These are phyloP conservation scores for Macroventuria anomochaeta DNA, from an alignment of 2,329 filamentous ascomycete genomes.

Conservation along the genomic window DNA sequence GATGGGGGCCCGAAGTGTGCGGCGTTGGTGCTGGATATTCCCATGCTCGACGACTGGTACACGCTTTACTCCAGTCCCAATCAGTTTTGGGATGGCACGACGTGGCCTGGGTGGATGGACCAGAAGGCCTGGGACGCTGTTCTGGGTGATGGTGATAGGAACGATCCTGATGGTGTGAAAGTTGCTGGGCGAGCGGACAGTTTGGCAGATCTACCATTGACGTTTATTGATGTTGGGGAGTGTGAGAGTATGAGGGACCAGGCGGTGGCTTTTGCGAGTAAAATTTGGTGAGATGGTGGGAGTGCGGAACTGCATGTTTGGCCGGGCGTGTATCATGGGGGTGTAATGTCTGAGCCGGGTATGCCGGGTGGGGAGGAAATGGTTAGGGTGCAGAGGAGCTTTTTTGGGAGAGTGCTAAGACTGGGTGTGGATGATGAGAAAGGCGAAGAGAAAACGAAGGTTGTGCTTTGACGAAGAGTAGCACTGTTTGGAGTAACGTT, in stretches of 20 bases:
- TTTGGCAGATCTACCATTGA: conserved; percentile 47
- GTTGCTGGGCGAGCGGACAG: conserved; percentile 49
- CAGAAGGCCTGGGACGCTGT: conserved; percentile 52
- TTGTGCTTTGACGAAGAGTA: background rate
- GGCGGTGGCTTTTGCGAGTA: conserved; percentile 50
- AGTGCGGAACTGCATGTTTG: conserved; percentile 54
- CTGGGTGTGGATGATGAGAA: background rate
- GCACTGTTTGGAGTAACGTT: too few relatives aligned
- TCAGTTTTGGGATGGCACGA: conserved; percentile 41
- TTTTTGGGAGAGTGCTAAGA: conserved; percentile 1
- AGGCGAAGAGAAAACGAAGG: background rate
- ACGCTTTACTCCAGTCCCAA: conserved; percentile 42
- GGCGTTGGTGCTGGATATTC: conserved; percentile 55
- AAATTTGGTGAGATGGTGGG: conserved; percentile 52
- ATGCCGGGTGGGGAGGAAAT: background rate
- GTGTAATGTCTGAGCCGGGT: conserved; percentile 5
- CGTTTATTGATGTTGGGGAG: conserved; percentile 55
- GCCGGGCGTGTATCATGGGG: conserved; percentile 39
- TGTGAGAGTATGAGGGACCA: conserved; percentile 56
- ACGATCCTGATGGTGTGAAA: conserved; percentile 33
- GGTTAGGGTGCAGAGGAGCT: background rate
- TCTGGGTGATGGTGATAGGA: conserved; percentile 39
- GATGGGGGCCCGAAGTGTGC: conserved; percentile 38
- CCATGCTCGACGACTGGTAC: conserved; percentile 56
- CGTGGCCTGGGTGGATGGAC: conserved; percentile 51